Percentiles rank a stretch among this genome's conserved stretches.
Evolutionary conservation across 164 flowering plant species (phyloP).

Genomic region (Magnolia officinalis): DNA sequence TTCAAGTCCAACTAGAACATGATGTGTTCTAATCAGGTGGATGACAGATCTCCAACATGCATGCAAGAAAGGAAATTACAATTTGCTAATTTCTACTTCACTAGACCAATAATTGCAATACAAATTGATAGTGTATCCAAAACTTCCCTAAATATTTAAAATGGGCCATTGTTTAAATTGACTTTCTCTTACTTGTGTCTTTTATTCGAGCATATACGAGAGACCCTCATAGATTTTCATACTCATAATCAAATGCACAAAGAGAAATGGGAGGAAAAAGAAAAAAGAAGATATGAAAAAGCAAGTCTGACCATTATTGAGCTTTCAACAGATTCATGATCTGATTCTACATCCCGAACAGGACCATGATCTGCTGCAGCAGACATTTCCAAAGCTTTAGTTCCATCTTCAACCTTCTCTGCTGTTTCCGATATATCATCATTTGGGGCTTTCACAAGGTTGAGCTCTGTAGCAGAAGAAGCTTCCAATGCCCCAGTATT

Average conservation of each 20-base stretch:
- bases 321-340: neutral
- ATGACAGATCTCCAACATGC: neutral
- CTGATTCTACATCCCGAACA: neutral
- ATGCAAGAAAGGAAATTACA: neutral
- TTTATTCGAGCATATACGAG: no score
- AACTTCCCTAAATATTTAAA: no score
- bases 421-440: neutral
- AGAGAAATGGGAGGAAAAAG: neutral
- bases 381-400: no score
- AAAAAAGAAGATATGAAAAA: neutral
- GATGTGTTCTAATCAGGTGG: neutral
- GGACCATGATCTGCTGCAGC: neutral
- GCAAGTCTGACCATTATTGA: neutral
- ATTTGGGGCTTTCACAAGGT: neutral
- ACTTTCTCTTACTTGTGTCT: no score
- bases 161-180: no score
- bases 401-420: no score
- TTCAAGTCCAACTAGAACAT: neutral
- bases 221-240: no score
- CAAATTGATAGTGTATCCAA: no score
- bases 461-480: neutral
- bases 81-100: neutral
- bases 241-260: no score
- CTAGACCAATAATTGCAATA: no score
- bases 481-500: neutral